A percentile compares a stretch with the other conserved stretches of the same genome.
phyloP scores from a whole-genome alignment of 805 yeast genomes.

The Yamadazyma sp. region DNA sequence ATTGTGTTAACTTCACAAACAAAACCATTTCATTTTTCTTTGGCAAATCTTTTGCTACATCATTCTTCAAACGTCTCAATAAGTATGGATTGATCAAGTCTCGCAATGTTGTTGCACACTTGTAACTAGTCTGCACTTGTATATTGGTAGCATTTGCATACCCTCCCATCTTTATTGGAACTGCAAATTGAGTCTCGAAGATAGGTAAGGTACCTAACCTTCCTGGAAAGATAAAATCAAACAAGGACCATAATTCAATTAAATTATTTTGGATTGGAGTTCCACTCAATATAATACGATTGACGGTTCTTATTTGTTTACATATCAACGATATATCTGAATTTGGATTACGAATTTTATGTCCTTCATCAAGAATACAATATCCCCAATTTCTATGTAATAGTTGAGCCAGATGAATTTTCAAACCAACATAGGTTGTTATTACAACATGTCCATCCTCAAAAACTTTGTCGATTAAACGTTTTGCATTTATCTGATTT shows the following conservation, averaged over 20 bases:
- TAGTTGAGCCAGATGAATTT: constrained; percentile 60
- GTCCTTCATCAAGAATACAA: constrained; percentile 93
- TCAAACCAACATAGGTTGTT: constrained; percentile 87
- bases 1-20: constrained; percentile 79
- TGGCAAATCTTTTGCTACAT: constrained; percentile 94
- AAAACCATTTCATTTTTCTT: constrained; percentile 91
- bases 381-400: constrained; percentile 83
- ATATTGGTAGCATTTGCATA: constrained; percentile 95
- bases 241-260: constrained; percentile 89
- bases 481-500: constrained; percentile 39
- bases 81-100: constrained; percentile 89
- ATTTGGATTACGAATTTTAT: constrained; percentile 93
- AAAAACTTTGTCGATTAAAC: constrained; percentile 56
- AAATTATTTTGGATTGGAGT: constrained; percentile 96
- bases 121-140: constrained; percentile 94
- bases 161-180: constrained; percentile 95
- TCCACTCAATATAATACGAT: constrained; percentile 86
- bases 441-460: constrained; percentile 77
- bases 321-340: constrained; percentile 82
- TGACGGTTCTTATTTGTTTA: constrained; percentile 79
- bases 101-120: constrained; percentile 87
- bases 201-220: constrained; percentile 92
- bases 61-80: constrained; percentile 81
- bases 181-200: constrained; percentile 86
- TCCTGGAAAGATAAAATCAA: constrained; percentile 95